Evolutionary conservation across 805 yeast species (phyloP), one percentile per base, ranked within the genome.

Genomic region (Priceomyces melissophilus): DNA sequence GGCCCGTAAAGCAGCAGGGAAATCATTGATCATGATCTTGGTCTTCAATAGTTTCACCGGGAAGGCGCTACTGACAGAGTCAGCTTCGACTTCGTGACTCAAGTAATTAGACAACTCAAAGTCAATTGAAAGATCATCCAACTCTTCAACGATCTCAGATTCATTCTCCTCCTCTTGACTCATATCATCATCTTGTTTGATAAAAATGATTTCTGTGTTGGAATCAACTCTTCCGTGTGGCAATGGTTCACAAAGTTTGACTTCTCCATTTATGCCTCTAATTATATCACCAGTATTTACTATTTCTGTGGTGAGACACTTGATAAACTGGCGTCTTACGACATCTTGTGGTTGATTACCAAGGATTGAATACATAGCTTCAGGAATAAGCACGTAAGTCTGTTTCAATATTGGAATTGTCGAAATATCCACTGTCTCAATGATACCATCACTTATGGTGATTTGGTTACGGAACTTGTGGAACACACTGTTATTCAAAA

Each of bases 191-290:
- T 58, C 54, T 9, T 49, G 36, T 10, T 71, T 74, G 12, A 81
- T 74, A 25, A 85, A 60, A 2, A 81, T 73, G 2, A 87, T 61
- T n/a, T 65, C 65, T 0, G 91, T 81, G 1, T 60, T 57, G 1
- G 47, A 41, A 14, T 63, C 57, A 1, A 84, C 51, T 5, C 57
- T 48, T 1, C 96, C 96, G 55, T 86, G 95, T 32, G 75, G 78
- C 2, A 78, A 71, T 0, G 95, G 95, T 49, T 86, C 95, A 55
- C 88, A 78, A 16, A 81, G 71, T 3, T 76, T 50, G 2, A 87
- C 72, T 5, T 53, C 52, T 14, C 84, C 84, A 46, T 73, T 71
- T 13, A 78, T 51, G 3, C 56, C 58, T 13, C 76, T 58, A 2
- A 76, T 59, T 6, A 50, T 38, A 44, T 74, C 78, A 16, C 73